Evolutionary conservation across 495 filamentous ascomycete species (phyloP).

Genomic region (Bathelium albidoporum): DNA sequence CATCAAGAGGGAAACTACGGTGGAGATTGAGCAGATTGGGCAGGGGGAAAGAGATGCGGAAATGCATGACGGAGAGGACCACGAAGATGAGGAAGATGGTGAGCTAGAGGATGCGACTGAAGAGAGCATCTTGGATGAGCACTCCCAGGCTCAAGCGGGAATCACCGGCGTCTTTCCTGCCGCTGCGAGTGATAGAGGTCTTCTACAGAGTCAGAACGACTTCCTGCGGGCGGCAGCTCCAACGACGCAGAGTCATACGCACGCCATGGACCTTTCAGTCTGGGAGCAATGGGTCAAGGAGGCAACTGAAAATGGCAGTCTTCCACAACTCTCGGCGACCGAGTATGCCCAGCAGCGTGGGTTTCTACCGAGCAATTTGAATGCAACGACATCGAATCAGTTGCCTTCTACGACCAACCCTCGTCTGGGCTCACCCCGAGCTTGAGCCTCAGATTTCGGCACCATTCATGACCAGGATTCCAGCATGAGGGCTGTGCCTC

Average conservation of each 20-base stretch:
- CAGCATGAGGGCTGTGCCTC: background rate
- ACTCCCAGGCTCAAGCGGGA: background rate
- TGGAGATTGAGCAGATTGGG: slow-evolving; percentile 4
- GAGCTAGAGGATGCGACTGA: slow-evolving; percentile 20
- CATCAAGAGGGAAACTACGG: slow-evolving; percentile 19
- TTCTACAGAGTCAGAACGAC: background rate
- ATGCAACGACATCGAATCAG: background rate
- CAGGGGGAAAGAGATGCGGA: background rate
- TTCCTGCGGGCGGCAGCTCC: background rate
- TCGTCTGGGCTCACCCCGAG: background rate
- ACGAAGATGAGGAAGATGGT: slow-evolving; percentile 26
- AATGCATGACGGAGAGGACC: slow-evolving; percentile 8
- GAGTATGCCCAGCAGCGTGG: background rate
- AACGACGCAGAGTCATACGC: background rate
- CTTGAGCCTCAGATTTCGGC: background rate
- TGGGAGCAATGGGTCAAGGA: slow-evolving; percentile 3
- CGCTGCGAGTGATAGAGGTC: background rate
- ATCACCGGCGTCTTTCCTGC: background rate
- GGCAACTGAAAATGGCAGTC: background rate
- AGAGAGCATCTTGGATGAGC: background rate
- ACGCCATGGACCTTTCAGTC: background rate
- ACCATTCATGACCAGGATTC: background rate
- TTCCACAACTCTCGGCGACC: background rate
- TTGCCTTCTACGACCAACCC: background rate
- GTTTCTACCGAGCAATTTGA: background rate